Evolutionary conservation across 2,329 filamentous ascomycete species (phyloP).

Genomic region (Exophiala viscosa): DNA sequence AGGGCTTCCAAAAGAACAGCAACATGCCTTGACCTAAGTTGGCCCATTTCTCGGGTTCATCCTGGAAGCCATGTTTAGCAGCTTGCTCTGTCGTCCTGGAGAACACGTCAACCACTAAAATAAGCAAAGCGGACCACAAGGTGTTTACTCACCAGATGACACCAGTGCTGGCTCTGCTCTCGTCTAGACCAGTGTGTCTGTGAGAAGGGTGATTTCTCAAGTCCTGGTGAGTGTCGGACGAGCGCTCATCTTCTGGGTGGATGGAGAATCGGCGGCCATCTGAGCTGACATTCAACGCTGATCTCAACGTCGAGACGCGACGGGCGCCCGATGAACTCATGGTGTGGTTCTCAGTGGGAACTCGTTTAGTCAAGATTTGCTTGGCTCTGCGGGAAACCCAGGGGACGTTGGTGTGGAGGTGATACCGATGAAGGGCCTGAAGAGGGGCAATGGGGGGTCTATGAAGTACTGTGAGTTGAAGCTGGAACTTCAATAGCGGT

Average conservation of each 20-base stretch:
- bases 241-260: slow-evolving; percentile 53
- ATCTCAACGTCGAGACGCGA: slow-evolving; percentile 42
- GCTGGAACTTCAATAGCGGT: too few species aligned
- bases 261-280: slow-evolving; percentile 26
- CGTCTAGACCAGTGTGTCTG: slow-evolving; percentile 86
- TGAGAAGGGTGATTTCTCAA: slow-evolving; percentile 89
- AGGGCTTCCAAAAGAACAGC: too few species aligned
- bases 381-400: slow-evolving; percentile 8
- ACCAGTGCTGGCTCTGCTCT: slow-evolving; percentile 81
- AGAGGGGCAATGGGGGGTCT: too few species aligned
- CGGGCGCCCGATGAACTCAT: slow-evolving; percentile 49
- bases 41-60: slow-evolving; percentile 79
- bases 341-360: neutral
- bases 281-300: slow-evolving; percentile 30
- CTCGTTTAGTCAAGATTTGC: slow-evolving; percentile 1
- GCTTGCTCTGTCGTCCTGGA: slow-evolving; percentile 57
- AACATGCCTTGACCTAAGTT: slow-evolving; percentile 73
- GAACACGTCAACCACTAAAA: neutral
- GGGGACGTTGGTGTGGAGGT: neutral
- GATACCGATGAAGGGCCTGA: neutral
- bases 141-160: slow-evolving; percentile 86
- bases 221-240: slow-evolving; percentile 79
- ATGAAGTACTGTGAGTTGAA: too few species aligned
- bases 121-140: too few species aligned
- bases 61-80: slow-evolving; percentile 80